Conservation (phyloP, 495 filamentous ascomycete species). For the Xeromyces bisporus region DNA sequence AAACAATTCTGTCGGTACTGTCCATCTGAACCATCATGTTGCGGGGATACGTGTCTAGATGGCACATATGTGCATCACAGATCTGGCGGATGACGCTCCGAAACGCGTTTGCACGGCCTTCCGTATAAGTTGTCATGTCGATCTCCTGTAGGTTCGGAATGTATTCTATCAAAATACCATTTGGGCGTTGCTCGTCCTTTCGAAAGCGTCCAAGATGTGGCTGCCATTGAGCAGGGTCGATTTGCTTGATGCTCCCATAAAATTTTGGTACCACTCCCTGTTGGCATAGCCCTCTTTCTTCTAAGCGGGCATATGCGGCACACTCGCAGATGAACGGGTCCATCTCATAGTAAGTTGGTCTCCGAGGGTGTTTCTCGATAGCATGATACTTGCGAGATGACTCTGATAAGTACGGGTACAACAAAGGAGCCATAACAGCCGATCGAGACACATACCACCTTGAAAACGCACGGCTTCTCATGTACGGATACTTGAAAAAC, state of each 20-base stretch:
- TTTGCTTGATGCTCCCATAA: constrained; percentile 10
- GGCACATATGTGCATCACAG: constrained; percentile 6
- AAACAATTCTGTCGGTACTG: constrained; percentile 7
- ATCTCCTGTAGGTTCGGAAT: constrained; percentile 9
- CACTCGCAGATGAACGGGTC: constrained; percentile 9
- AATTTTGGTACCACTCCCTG: constrained; percentile 10
- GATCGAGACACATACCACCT: constrained; percentile 14
- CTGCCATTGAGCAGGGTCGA: constrained; percentile 7
- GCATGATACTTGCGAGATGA: constrained; percentile 9
- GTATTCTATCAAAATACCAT: constrained; percentile 13
- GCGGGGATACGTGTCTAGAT: constrained; percentile 9
- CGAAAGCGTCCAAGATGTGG: constrained; percentile 7
- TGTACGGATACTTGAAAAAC: constrained; percentile 8
- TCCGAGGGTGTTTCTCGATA: constrained; percentile 2
- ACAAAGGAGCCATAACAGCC: constrained; percentile 1
- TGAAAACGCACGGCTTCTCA: constrained; percentile 8
- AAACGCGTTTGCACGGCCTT: constrained; percentile 2
- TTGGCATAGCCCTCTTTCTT: constrained; percentile 11
- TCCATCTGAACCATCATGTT: constrained; percentile 10
- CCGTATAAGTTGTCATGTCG: constrained; percentile 9
- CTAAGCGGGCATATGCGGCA: constrained; percentile 9
- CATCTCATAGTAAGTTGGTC: constrained; percentile 5
- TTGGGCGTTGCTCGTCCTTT: constrained; percentile 8
- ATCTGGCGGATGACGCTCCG: constrained; percentile 9
- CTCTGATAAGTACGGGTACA: background rate